Evolutionary conservation across 257 asterid species (phyloP), one percentile per base, ranked within the genome.

Genomic region (Primulina eburnea): DNA sequence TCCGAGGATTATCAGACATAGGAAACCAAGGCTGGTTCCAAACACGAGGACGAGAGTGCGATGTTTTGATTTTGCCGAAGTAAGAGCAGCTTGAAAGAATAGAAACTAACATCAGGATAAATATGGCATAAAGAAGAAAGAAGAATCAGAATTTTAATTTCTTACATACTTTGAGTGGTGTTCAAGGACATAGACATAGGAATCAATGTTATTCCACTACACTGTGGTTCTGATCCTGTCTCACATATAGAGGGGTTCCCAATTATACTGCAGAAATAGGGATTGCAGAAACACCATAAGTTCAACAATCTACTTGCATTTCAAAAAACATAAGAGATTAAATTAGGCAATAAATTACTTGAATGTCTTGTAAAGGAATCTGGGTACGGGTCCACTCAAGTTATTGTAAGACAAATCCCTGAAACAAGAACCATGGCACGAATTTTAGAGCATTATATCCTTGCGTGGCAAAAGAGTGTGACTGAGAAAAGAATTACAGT

Each of bases 401-500:
- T 91, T 91, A 83, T 94, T 94, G 85, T 84, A 91, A 69, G 99
- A 94, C 77, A 94, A 82, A 78, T 94, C 99, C 87, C 99, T 94
- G 80, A 67, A 63, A 75, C 55, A 17, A 70, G 14, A 69, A 76
- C 11, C 73, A 11, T 43, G 72, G 69, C 40, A 3, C 58, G 75
- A 30, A 47, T 53, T 75, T 65, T 29, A 65, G 34, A 65, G 43
- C 18, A 29, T 55, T 65, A 17, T 38, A 18, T 17, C 18, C 14
- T 34, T 0, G n/a, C 65, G 73, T 67, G n/a, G 76, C 34, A 57
- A 76, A 12, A 60, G 67, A 10, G 4, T 35, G 5, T 40, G 53
- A 43, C 53, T 3, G 53, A 12, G 56, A 30, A 32, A 77, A 63
- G 57, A 74, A 73, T 89, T 91, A 94, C 99, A 88, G 69, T 62